Conservation (phyloP, 2,329 filamentous ascomycete species). For the Didymella glomerata region DNA sequence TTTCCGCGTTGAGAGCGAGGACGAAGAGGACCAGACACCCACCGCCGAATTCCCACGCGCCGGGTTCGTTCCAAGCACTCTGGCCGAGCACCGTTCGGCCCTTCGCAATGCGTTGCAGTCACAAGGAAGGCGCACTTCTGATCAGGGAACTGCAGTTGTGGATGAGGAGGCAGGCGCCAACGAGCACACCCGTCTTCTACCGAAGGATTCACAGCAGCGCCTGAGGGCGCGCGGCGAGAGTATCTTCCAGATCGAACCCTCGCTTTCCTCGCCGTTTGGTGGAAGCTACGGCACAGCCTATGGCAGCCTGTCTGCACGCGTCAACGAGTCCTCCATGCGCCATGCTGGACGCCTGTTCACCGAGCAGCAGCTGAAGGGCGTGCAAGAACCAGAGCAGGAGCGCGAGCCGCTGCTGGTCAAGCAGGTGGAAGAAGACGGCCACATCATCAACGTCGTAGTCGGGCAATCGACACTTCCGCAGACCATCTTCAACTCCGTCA, state of each 20-base stretch:
- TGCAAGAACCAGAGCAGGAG: constrained; percentile 55
- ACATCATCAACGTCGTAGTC: constrained; percentile 82
- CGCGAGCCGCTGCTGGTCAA: constrained; percentile 84
- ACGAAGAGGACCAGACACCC: constrained; percentile 32
- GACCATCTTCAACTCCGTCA: constrained; percentile 96
- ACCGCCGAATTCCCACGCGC: constrained; percentile 48
- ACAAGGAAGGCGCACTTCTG: constrained; percentile 49
- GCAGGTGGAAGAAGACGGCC: constrained; percentile 83
- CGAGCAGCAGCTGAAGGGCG: constrained; percentile 56
- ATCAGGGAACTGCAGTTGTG: constrained; percentile 48
- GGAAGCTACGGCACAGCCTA: constrained; percentile 75
- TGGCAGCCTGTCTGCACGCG: constrained; percentile 65
- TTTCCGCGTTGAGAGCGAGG: constrained; percentile 64
- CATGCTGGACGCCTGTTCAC: constrained; percentile 63
- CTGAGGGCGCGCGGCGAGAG: constrained; percentile 51
- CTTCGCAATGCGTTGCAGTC: constrained; percentile 53
- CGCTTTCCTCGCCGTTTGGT: constrained; percentile 72
- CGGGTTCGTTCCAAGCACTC: constrained; percentile 44
- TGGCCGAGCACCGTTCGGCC: constrained; percentile 53
- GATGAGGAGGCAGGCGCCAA: constrained; percentile 47
- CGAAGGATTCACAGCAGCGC: constrained; percentile 38
- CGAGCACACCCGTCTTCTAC: constrained; percentile 44
- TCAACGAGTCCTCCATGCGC: constrained; percentile 65
- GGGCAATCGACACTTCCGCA: constrained; percentile 96
- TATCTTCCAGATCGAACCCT: constrained; percentile 60